Evolutionary conservation across 73 alveolate species (phyloP).

Genomic region (Tetrahymena thermophila): DNA sequence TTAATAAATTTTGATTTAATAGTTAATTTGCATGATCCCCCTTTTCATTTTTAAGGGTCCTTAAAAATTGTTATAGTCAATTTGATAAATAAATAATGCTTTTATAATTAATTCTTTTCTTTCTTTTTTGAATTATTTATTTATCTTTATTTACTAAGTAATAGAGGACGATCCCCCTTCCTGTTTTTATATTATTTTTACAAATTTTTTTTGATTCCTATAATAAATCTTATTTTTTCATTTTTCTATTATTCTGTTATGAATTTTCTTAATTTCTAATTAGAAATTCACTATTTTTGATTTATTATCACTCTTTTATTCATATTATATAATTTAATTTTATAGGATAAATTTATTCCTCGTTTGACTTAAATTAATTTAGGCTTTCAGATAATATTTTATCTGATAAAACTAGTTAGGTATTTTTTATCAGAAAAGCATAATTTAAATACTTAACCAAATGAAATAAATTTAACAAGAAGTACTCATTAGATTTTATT

Average conservation of each 20-base stretch:
- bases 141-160: background rate
- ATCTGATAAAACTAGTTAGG: background rate
- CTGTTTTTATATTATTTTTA: background rate
- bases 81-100: background rate
- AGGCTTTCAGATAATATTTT: background rate
- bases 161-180: background rate
- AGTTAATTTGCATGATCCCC: background rate
- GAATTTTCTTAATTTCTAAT: background rate
- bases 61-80: background rate
- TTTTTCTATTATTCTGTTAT: background rate
- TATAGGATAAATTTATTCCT: background rate
- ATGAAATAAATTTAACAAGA: no score
- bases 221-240: background rate
- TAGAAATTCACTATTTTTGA: background rate
- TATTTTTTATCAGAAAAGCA: background rate
- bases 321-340: background rate
- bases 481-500: background rate
- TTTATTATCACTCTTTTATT: background rate
- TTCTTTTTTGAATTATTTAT: background rate
- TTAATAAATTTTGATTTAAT: no score
- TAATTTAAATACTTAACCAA: background rate
- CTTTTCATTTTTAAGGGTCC: background rate
- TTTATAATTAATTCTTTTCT: background rate
- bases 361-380: no score
- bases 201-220: background rate